These are phyloP conservation scores for Calocybe gangraenosa DNA, from an alignment of 768 basidiomycete species.

Conservation along the genomic window DNA sequence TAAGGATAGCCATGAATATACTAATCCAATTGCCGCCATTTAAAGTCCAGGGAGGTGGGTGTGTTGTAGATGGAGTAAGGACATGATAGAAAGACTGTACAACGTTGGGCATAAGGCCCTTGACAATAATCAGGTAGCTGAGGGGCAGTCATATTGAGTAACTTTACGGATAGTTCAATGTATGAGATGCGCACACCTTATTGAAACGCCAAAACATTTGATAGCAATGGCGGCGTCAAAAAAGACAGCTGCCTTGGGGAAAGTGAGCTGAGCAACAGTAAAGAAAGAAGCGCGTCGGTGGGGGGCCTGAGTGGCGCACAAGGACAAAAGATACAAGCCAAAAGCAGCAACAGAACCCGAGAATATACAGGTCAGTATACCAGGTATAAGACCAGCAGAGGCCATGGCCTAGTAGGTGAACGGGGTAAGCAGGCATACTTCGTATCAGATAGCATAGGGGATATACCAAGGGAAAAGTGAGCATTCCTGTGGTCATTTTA, in stretches of 20 bases:
- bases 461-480: constrained; percentile 79
- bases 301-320: constrained; percentile 73
- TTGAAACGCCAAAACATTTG: constrained; percentile 96
- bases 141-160: not conserved
- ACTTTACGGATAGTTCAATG: not conserved
- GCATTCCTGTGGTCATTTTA: constrained; percentile 56
- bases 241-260: constrained; percentile 81
- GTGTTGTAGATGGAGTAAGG: constrained; percentile 55
- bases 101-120: constrained; percentile 91
- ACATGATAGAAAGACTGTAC: constrained; percentile 80
- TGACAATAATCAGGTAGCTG: constrained; percentile 89
- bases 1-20: constrained; percentile 68
- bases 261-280: constrained; percentile 79
- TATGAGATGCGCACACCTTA: constrained; percentile 48
- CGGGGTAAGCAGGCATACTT: not conserved
- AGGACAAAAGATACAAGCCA: constrained; percentile 84
- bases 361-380: constrained; percentile 81
- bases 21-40: constrained; percentile 82
- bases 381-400: constrained; percentile 85
- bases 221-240: constrained; percentile 94
- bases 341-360: constrained; percentile 76
- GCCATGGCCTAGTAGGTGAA: constrained; percentile 70
- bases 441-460: not conserved
- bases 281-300: constrained; percentile 82
- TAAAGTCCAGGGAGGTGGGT: constrained; percentile 73